Base-by-base conservation (phyloP, 2,329 filamentous ascomycete species). In the Fusarium incarnatum region DNA sequence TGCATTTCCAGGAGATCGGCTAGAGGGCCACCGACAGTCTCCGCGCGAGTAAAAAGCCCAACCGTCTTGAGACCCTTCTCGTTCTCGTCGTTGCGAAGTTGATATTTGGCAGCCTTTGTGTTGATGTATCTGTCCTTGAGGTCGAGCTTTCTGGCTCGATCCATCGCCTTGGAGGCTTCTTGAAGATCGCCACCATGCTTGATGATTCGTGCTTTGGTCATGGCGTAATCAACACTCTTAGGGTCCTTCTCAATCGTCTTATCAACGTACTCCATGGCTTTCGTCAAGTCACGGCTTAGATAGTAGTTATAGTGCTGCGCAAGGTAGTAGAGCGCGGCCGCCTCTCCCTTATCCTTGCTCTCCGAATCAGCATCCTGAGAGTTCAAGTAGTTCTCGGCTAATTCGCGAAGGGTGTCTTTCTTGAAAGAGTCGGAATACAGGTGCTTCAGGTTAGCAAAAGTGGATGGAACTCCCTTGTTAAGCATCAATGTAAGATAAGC, bases 1-100 rank as follows among this genome's bases (percentile, higher is more conserved):
- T 99, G 96, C 96, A 99, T 99, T 75, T 99, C 96, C 71, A 97
- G 87, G 37, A 99, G 88, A 80, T 99, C 96, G 49, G 92, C 92
- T 42, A 99, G 84, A 7, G 97, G 93, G 3, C 96, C 96, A 8
- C 94, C 94, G 15, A 91, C 87, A 6, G 94, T 92, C 77, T 99
- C 96, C 55, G 94, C 94, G 56, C 95, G 88, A 1, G 97, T 99
- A 81, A 99, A 99, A 70, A 98, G 88, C 68, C 94, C 93, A 86
- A 98, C 94, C 0, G 94, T 97, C 75, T 93, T 89, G 56, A 98
- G 83, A 0, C 93, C 95, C 73, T 90, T 90, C 54, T 97, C 93
- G 76, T 93, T 96, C 77, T 98, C 90, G 79, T 98, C 89, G 81
- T 97, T 97, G 58, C 96, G 90, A 49, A 99, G 87, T 80, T 97